Conservation (phyloP, 371 early-diverging fungal genomes). For the Mucor racemosus region DNA sequence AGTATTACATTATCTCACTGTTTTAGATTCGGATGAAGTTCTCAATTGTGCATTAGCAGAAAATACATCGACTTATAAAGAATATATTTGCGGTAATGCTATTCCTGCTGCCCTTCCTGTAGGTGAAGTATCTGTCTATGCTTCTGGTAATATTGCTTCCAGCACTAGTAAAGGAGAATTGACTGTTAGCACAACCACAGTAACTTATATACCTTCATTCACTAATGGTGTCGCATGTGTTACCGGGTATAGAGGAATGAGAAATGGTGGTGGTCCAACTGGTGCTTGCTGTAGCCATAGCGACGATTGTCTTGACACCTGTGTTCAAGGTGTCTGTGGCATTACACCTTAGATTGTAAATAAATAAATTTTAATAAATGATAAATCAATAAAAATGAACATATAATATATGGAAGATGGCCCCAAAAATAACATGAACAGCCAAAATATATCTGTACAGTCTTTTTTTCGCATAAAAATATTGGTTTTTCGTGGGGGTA, state of each 20-base stretch:
- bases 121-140: not conserved
- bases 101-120: not conserved
- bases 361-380: not conserved
- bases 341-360: not conserved
- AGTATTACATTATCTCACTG: not conserved
- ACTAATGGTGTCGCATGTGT: constrained; percentile 1
- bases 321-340: constrained; percentile 10
- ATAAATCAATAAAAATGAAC: not conserved
- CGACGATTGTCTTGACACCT: constrained; percentile 15
- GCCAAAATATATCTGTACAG: too few species aligned
- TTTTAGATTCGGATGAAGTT: not conserved
- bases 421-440: too few species aligned
- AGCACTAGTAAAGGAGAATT: not conserved
- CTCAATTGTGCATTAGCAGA: not conserved
- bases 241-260: constrained; percentile 7
- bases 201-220: not conserved
- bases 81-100: constrained; percentile 7
- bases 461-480: too few species aligned
- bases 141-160: not conserved
- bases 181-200: not conserved
- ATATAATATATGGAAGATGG: too few species aligned
- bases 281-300: constrained; percentile 18
- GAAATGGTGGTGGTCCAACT: constrained; percentile 11
- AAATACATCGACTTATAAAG: not conserved
- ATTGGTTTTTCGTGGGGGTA: too few species aligned